phyloP scores from a whole-genome alignment of 2,329 filamentous ascomycete species.

The Ophiostoma fasciatum region DNA sequence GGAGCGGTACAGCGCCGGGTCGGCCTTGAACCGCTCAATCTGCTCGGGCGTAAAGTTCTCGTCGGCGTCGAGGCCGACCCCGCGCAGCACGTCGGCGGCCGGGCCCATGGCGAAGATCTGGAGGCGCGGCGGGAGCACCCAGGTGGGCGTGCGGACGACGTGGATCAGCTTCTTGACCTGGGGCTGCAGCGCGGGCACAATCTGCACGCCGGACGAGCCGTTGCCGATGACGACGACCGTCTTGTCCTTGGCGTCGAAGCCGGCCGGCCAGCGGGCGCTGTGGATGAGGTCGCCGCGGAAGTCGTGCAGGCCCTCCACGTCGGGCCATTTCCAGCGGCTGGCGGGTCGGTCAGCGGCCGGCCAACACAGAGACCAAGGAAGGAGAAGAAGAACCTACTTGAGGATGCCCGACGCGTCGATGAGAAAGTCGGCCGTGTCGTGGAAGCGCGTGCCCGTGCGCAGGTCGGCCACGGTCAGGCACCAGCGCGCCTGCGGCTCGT shows the following conservation, averaged over 20 bases:
- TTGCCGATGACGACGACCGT: conserved; percentile 41
- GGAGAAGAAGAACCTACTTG: conserved; percentile 26
- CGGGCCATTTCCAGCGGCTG: conserved; percentile 38
- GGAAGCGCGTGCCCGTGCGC: conserved; percentile 23
- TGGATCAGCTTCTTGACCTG: conserved; percentile 22
- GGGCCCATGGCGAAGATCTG: conserved; percentile 24
- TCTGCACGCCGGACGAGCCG: conserved; percentile 38
- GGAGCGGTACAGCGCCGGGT: conserved; percentile 28
- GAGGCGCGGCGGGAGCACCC: conserved; percentile 23
- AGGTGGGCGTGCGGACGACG: conserved; percentile 27
- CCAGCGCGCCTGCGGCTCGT: conserved; percentile 28
- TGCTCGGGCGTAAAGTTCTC: conserved; percentile 29
- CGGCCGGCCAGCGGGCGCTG: conserved; percentile 36
- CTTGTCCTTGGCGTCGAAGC: conserved; percentile 34
- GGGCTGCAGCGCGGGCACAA: conserved; percentile 34
- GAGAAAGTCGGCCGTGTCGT: conserved; percentile 32
- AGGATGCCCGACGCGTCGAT: conserved; percentile 36
- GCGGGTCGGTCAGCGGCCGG: not conserved
- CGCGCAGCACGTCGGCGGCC: conserved; percentile 21
- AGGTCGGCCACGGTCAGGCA: conserved; percentile 24
- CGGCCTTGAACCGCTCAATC: conserved; percentile 30
- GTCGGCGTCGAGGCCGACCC: conserved; percentile 26
- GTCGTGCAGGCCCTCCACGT: conserved; percentile 27
- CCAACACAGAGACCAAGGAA: not conserved
- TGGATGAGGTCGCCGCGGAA: conserved; percentile 37